phyloP scores from a whole-genome alignment of 208 protist genomes.

The Lotmaria passim region DNA sequence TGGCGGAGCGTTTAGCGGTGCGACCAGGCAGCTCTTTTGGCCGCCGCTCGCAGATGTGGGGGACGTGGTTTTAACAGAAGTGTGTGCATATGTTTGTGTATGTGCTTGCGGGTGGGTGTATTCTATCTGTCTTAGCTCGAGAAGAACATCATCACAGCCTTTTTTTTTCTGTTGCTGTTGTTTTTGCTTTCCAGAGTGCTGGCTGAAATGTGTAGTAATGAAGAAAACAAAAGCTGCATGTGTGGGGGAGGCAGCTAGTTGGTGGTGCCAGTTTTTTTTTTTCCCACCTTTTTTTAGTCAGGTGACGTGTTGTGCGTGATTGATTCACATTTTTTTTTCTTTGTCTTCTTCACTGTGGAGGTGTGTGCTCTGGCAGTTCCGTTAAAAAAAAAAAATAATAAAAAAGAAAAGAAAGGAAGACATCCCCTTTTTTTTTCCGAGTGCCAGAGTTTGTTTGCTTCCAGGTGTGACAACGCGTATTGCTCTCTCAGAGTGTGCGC shows the following conservation, averaged over 20 bases:
- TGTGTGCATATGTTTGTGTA: too few relatives aligned
- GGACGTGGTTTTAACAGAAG: slow-evolving; percentile 90
- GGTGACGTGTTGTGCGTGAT: background rate
- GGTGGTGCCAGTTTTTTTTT: background rate
- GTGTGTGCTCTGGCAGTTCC: too few relatives aligned
- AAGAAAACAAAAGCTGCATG: background rate
- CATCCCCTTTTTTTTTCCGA: too few relatives aligned
- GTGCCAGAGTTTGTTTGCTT: too few relatives aligned
- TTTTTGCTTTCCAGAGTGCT: background rate
- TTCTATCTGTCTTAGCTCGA: too few relatives aligned
- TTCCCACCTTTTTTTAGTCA: background rate
- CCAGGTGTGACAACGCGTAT: too few relatives aligned
- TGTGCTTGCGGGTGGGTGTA: too few relatives aligned
- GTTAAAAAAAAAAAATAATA: too few relatives aligned
- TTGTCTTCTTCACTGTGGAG: slow-evolving; percentile 12
- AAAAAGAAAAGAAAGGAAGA: too few relatives aligned
- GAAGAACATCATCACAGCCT: too few relatives aligned
- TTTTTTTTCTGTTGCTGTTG: background rate
- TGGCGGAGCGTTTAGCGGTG: slow-evolving; percentile 84
- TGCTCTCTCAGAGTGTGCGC: too few relatives aligned
- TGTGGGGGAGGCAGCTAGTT: too few relatives aligned
- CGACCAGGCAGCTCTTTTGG: slow-evolving; percentile 82
- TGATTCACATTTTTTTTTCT: slow-evolving; percentile 19
- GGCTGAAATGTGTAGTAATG: background rate
- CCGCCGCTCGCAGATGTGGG: slow-evolving; percentile 88